phyloP scores from a whole-genome alignment of 2,329 filamentous ascomycete species.

The Cercospora nicotianae region DNA sequence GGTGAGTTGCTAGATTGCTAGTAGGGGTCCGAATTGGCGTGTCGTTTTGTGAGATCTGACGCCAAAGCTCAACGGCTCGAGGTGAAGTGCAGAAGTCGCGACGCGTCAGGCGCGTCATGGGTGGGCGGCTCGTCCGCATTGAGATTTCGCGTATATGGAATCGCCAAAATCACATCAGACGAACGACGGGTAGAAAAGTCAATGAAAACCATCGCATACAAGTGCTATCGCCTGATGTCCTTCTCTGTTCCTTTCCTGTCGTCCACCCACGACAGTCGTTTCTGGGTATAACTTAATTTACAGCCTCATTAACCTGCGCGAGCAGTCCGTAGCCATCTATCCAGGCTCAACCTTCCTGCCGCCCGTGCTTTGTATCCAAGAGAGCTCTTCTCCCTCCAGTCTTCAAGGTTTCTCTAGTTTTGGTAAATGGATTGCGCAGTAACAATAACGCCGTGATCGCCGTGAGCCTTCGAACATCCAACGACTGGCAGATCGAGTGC shows the following conservation, averaged over 20 bases:
- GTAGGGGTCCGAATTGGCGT: neutral
- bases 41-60: neutral
- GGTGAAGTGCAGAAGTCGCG: neutral
- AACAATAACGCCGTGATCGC: neutral
- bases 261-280: neutral
- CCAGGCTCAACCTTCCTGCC: neutral
- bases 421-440: neutral
- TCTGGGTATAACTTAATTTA: slow-evolving; percentile 20
- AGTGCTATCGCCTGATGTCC: slow-evolving; percentile 1
- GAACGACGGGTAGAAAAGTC: neutral
- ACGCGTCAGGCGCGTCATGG: slow-evolving; percentile 1
- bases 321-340: slow-evolving; percentile 22
- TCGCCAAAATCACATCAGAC: neutral
- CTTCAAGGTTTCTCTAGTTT: neutral
- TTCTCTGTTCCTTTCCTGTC: slow-evolving; percentile 1
- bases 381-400: neutral
- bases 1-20: neutral
- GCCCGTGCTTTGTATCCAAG: neutral
- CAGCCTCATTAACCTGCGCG: slow-evolving; percentile 24
- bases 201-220: neutral
- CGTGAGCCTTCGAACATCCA: neutral
- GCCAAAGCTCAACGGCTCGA: neutral
- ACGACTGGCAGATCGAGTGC: neutral
- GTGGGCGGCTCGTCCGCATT: neutral
- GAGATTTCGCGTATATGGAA: neutral